phyloP scores from a whole-genome alignment of 441 rosid species.

The Melastoma candidum region DNA sequence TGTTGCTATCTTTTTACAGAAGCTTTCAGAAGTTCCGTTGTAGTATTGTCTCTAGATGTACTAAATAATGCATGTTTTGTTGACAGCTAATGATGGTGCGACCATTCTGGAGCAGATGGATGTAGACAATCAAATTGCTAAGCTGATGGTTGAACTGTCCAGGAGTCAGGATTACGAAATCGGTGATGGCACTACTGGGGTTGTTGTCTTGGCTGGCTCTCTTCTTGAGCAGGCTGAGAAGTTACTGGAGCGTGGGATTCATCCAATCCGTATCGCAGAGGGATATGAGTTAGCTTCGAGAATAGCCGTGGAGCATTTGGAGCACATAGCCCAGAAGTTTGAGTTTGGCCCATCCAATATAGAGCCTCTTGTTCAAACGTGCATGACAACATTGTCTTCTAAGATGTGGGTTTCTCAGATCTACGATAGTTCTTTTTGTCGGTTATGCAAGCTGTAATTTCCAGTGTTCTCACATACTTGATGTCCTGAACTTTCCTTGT shows the following conservation, averaged over 20 bases:
- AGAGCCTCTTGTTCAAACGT: slow-evolving; percentile 79
- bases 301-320: slow-evolving; percentile 77
- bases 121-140: slow-evolving; percentile 96
- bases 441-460: background rate
- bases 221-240: slow-evolving; percentile 93
- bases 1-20: no score
- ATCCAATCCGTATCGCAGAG: slow-evolving; percentile 88
- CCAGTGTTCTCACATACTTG: background rate
- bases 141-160: slow-evolving; percentile 92
- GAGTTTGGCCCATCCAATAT: slow-evolving; percentile 48
- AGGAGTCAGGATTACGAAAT: slow-evolving; percentile 97
- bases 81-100: slow-evolving; percentile 91
- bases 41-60: no score
- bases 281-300: slow-evolving; percentile 93
- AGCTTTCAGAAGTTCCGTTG: no score
- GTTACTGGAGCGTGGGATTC: slow-evolving; percentile 85
- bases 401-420: slow-evolving; percentile 50
- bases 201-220: slow-evolving; percentile 95
- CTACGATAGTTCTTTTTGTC: background rate
- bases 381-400: slow-evolving; percentile 93
- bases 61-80: no score
- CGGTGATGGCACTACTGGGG: slow-evolving; percentile 99
- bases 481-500: background rate
- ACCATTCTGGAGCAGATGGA: slow-evolving; percentile 99
- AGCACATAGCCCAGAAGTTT: slow-evolving; percentile 61